Evolutionary conservation across 73 alveolate species (phyloP).

Genomic region (Paramecium sonneborni): DNA sequence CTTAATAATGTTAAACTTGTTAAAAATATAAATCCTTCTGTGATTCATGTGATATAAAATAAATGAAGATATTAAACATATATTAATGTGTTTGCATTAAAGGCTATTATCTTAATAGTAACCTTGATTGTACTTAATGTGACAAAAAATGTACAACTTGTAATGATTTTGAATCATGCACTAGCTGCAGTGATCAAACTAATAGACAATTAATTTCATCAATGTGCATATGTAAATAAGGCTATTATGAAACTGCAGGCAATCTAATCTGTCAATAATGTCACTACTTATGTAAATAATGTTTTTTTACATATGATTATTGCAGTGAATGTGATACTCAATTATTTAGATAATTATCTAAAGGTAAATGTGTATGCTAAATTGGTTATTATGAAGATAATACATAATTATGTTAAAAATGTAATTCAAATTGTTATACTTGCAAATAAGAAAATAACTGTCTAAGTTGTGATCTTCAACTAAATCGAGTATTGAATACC

Average conservation of each 20-base stretch:
- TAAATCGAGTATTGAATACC: neutral
- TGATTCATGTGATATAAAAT: neutral
- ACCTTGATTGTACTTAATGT: neutral
- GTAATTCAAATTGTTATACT: neutral
- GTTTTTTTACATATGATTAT: neutral
- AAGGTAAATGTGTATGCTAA: neutral
- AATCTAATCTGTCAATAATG: neutral
- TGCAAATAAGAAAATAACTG: neutral
- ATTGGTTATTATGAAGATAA: neutral
- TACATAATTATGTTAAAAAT: neutral
- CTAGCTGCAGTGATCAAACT: neutral
- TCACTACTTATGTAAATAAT: neutral
- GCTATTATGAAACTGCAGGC: neutral
- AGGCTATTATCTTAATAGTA: neutral
- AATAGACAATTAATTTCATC: neutral
- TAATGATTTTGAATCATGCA: neutral
- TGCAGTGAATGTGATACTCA: neutral
- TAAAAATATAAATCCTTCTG: neutral
- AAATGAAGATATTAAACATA: neutral
- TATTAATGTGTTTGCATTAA: neutral
- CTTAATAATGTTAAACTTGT: neutral
- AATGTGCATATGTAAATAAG: neutral
- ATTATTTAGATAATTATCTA: neutral
- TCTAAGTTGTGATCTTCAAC: neutral
- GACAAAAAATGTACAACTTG: neutral